These are phyloP conservation scores for Fusarium coicis DNA, from an alignment of 2,329 filamentous ascomycete species.

Conservation along the genomic window DNA sequence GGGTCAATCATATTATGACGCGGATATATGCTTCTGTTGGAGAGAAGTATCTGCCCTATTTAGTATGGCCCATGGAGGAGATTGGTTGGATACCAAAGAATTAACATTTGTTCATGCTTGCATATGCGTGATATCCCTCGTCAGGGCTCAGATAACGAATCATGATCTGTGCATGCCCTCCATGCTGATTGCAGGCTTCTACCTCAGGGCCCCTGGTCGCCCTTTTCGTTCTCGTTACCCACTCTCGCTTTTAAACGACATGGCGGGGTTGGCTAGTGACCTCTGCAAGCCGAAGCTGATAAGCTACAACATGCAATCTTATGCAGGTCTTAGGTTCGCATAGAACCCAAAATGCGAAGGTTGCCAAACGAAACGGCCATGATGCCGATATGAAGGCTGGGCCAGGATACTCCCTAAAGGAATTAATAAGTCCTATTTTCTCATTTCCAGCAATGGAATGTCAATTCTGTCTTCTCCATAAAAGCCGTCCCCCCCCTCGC, in stretches of 20 bases:
- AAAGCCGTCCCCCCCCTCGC: background rate
- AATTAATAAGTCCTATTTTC: background rate
- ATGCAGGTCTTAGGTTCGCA: background rate
- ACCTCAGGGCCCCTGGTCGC: background rate
- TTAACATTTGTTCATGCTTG: background rate
- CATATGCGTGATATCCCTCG: background rate
- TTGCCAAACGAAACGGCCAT: background rate
- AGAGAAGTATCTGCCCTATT: background rate
- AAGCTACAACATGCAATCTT: accelerated
- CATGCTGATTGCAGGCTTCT: background rate
- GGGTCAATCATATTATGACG: background rate
- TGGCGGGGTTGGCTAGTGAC: no score
- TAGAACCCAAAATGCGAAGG: background rate
- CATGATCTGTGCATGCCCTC: background rate
- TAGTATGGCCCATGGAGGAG: background rate
- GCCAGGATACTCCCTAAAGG: background rate
- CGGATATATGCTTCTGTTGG: background rate
- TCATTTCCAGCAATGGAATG: background rate
- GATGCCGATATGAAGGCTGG: background rate
- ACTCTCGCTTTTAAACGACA: background rate
- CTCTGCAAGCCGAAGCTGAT: background rate
- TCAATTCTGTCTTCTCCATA: background rate
- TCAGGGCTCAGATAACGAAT: background rate
- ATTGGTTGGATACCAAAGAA: background rate
- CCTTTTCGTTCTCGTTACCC: background rate